A percentile compares a stretch with the other conserved stretches of the same genome.
phyloP scores from a whole-genome alignment of 2,329 filamentous ascomycete species.

The Colletotrichum paranaense region DNA sequence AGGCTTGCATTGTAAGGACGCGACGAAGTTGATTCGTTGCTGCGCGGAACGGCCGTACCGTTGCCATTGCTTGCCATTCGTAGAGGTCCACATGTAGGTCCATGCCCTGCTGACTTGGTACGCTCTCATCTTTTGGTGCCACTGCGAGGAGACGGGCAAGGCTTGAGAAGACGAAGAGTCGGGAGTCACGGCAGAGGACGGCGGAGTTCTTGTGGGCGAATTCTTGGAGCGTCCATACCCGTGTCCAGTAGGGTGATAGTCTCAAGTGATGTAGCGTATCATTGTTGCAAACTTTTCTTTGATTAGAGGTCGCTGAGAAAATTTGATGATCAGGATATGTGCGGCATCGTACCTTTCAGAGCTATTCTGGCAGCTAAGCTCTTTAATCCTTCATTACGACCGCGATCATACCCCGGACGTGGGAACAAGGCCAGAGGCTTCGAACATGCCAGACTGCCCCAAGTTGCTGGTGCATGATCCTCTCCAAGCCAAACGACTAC shows the following conservation, averaged over 20 bases:
- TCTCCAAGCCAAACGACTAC: neutral
- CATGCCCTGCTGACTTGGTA: neutral
- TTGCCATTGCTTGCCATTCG: neutral
- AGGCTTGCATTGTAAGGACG: neutral
- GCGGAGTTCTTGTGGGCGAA: neutral
- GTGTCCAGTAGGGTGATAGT: neutral
- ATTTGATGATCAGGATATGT: neutral
- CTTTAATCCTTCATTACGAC: neutral
- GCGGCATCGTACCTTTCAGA: neutral
- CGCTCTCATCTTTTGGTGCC: neutral
- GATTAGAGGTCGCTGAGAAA: neutral
- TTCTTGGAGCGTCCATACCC: neutral
- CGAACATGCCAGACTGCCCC: neutral
- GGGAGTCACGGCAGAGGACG: neutral
- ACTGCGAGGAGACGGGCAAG: neutral
- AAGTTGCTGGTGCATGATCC: neutral
- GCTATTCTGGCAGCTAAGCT: neutral
- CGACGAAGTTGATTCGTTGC: neutral
- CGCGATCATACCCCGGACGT: neutral
- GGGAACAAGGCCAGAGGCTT: neutral
- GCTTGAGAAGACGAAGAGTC: neutral
- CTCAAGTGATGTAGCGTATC: neutral
- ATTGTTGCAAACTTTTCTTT: neutral
- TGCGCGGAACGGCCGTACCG: neutral
- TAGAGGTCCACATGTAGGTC: neutral